These are phyloP conservation scores for Veloporphyrellus conicus DNA, from an alignment of 1,284 basidiomycete genomes.

Conservation along the genomic window DNA sequence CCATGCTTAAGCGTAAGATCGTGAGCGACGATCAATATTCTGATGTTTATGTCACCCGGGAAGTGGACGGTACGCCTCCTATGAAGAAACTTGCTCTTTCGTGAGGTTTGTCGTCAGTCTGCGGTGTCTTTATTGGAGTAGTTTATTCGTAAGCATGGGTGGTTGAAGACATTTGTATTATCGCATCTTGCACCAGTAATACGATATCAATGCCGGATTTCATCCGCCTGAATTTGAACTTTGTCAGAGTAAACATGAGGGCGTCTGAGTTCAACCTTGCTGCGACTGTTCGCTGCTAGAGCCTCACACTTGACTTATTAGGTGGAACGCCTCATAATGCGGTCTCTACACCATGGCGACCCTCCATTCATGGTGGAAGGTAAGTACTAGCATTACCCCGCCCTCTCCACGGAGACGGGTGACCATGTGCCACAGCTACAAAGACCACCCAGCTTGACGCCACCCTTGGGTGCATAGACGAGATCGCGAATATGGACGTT, in stretches of 20 bases:
- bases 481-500: slow-evolving; percentile 58
- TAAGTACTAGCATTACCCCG: slow-evolving; percentile 2
- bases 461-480: slow-evolving; percentile 48
- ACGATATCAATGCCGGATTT: slow-evolving; percentile 8
- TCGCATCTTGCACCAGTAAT: slow-evolving; percentile 21
- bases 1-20: slow-evolving; percentile 68
- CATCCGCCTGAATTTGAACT: neutral
- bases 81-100: slow-evolving; percentile 53
- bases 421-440: slow-evolving; percentile 3
- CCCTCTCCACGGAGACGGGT: neutral
- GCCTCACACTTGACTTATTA: too few relatives aligned
- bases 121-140: slow-evolving; percentile 34
- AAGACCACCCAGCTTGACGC: slow-evolving; percentile 23
- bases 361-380: neutral
- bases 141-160: slow-evolving; percentile 32
- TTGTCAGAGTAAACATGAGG: neutral
- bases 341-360: too few relatives aligned
- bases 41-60: slow-evolving; percentile 24
- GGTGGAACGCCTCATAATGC: too few relatives aligned
- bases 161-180: slow-evolving; percentile 25
- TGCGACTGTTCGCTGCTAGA: too few relatives aligned
- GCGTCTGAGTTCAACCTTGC: too few relatives aligned
- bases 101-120: slow-evolving; percentile 18
- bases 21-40: slow-evolving; percentile 43
- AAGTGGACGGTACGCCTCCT: slow-evolving; percentile 49